Evolutionary conservation across 345 rosid genomes (phyloP).

Genomic region (Boechera retrofracta): DNA sequence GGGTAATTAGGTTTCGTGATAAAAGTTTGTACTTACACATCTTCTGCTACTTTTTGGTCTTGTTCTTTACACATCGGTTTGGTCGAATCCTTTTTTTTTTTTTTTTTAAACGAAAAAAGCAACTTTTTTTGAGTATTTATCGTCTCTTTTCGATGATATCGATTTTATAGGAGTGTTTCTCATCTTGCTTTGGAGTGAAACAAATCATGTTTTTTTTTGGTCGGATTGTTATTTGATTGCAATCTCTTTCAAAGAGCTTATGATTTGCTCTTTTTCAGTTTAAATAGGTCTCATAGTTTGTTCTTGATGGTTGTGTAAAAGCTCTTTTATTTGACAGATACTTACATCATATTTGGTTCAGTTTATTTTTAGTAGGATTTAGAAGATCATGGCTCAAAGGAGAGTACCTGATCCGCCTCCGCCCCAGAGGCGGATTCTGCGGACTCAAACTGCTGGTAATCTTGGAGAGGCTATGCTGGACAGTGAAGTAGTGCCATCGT

Average conservation of each 20-base stretch:
- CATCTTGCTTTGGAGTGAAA: constrained; percentile 39
- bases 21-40: constrained; percentile 41
- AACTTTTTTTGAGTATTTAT: constrained; percentile 31
- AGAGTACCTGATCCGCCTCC: constrained; percentile 52
- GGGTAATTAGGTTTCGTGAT: constrained; percentile 29
- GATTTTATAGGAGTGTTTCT: constrained; percentile 13
- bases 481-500: constrained; percentile 68
- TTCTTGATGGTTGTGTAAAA: not conserved
- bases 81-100: constrained; percentile 3
- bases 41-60: constrained; percentile 1
- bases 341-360: constrained; percentile 22
- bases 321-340: constrained; percentile 13
- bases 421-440: constrained; percentile 57
- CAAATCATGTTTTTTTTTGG: not conserved
- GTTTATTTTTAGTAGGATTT: constrained; percentile 14
- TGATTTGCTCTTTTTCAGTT: not conserved
- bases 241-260: constrained; percentile 15
- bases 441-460: constrained; percentile 67
- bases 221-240: constrained; percentile 11
- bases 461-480: constrained; percentile 63
- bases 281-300: constrained; percentile 9
- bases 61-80: constrained; percentile 12
- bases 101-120: constrained; percentile 6
- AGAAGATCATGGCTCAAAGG: constrained; percentile 52
- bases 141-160: constrained; percentile 24